phyloP scores from a whole-genome alignment of 2,329 filamentous ascomycete species.

The Penicillium polonicum region DNA sequence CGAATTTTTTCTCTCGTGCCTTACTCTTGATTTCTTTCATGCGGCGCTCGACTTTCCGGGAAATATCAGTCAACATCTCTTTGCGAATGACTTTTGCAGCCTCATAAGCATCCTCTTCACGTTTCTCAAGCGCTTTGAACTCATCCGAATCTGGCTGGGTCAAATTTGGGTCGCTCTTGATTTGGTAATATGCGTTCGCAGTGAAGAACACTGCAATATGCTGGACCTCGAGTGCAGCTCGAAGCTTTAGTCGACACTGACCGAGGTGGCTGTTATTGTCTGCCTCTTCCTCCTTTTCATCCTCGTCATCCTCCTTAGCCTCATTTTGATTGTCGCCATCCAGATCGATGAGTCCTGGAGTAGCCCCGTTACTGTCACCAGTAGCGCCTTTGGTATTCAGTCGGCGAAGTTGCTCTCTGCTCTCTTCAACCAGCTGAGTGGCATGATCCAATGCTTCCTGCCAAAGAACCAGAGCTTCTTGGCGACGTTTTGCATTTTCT shows the following conservation, averaged over 20 bases:
- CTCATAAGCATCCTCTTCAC: slow-evolving; percentile 73
- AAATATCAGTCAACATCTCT: slow-evolving; percentile 67
- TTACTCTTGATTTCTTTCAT: slow-evolving; percentile 64
- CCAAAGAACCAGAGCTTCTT: slow-evolving; percentile 71
- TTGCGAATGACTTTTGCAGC: slow-evolving; percentile 72
- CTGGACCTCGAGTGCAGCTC: slow-evolving; percentile 72
- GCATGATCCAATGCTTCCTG: slow-evolving; percentile 54
- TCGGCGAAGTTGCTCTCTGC: slow-evolving; percentile 59
- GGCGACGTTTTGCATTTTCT: slow-evolving; percentile 68
- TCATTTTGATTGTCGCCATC: slow-evolving; percentile 41
- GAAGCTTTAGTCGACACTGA: slow-evolving; percentile 64
- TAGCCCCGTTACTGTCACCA: slow-evolving; percentile 21
- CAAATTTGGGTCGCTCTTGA: slow-evolving; percentile 67
- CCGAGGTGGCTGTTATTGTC: slow-evolving; percentile 52
- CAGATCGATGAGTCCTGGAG: slow-evolving; percentile 7
- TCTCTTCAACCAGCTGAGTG: slow-evolving; percentile 55
- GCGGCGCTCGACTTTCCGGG: slow-evolving; percentile 58
- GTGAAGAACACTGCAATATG: slow-evolving; percentile 83
- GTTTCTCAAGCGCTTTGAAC: slow-evolving; percentile 64
- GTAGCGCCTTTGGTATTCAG: slow-evolving; percentile 27
- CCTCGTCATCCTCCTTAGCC: slow-evolving; percentile 41
- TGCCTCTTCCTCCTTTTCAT: slow-evolving; percentile 37
- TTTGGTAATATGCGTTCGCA: slow-evolving; percentile 78
- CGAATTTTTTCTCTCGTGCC: slow-evolving; percentile 56
- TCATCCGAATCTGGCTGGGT: slow-evolving; percentile 66